Conservation (phyloP, 371 early-diverging fungal genomes). For the Rhizopus stolonifer region DNA sequence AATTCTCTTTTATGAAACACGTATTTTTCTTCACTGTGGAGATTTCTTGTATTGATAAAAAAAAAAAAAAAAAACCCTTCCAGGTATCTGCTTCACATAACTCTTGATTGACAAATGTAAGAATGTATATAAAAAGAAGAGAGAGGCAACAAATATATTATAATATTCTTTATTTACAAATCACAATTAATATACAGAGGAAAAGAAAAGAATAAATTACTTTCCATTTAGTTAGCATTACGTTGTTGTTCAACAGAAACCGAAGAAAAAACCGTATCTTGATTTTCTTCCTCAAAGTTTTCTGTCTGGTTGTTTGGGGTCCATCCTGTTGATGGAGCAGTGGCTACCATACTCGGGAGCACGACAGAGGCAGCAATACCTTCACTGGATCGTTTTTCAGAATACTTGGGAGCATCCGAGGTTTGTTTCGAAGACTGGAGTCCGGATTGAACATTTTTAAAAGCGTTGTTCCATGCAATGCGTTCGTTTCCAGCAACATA, state of each 20-base stretch:
- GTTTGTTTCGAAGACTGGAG: slow-evolving; percentile 3
- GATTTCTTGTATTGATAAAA: no score
- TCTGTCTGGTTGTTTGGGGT: slow-evolving; percentile 18
- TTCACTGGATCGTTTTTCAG: slow-evolving; percentile 2
- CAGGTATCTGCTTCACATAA: no score
- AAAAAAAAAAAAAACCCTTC: no score
- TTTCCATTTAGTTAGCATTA: no score
- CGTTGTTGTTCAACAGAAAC: slow-evolving; percentile 19
- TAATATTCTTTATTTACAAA: no score
- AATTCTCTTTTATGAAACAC: no score
- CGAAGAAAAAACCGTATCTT: slow-evolving; percentile 28
- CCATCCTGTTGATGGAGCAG: slow-evolving; percentile 62
- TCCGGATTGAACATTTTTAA: slow-evolving; percentile 3
- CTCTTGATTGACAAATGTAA: no score
- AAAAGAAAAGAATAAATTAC: no score
- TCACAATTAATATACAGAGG: no score
- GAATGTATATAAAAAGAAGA: no score
- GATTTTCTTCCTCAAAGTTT: slow-evolving; percentile 27
- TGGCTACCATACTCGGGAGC: slow-evolving; percentile 63
- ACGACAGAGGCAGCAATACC: slow-evolving; percentile 52
- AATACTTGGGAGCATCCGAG: background rate
- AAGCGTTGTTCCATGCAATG: slow-evolving; percentile 24
- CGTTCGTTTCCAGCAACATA: slow-evolving; percentile 36
- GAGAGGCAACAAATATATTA: no score
- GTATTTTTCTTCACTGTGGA: no score